These are phyloP conservation scores for Lactifluus hygrophoroides DNA, from an alignment of 768 basidiomycete species.

Conservation along the genomic window DNA sequence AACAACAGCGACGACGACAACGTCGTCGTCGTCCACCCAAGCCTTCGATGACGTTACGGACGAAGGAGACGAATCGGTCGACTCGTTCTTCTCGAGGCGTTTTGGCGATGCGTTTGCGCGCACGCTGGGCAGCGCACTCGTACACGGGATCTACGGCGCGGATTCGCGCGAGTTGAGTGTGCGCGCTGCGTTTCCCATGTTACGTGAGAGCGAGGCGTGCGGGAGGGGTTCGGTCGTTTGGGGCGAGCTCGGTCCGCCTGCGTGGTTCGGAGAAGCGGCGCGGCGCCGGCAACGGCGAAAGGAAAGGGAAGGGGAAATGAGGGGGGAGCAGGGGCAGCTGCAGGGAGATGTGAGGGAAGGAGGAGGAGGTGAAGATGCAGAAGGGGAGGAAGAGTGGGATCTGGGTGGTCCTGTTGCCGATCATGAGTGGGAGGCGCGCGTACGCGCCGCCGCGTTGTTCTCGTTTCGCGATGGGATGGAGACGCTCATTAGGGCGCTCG, in stretches of 20 bases:
- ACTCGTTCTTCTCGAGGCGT: conserved; percentile 64
- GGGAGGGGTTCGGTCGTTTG: conserved; percentile 63
- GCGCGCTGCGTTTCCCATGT: conserved; percentile 62
- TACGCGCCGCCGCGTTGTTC: conserved; percentile 65
- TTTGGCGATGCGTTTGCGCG: conserved; percentile 69
- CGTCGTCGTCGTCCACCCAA: no score
- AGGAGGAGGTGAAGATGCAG: no score
- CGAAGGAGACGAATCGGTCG: conserved; percentile 66
- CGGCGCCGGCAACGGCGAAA: conserved; percentile 2
- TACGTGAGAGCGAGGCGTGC: conserved; percentile 62
- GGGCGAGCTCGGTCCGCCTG: conserved; percentile 38
- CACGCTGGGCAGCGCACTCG: conserved; percentile 64
- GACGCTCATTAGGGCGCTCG: conserved; percentile 52
- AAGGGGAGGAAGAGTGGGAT: conserved; percentile 32
- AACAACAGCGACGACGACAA: not conserved
- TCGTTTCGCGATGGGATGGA: conserved; percentile 74
- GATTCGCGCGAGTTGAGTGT: conserved; percentile 71
- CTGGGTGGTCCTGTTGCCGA: conserved; percentile 29
- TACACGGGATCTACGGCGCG: conserved; percentile 91
- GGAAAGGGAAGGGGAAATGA: conserved; percentile 8
- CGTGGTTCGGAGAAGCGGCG: conserved; percentile 11
- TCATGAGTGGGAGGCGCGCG: conserved; percentile 24
- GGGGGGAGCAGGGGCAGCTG: no score
- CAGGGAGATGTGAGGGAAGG: no score
- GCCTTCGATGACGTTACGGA: no score